Evolutionary conservation across 225 moss, liverwort and hornwort genomes (phyloP).

Genomic region (Lunularia cruciata): DNA sequence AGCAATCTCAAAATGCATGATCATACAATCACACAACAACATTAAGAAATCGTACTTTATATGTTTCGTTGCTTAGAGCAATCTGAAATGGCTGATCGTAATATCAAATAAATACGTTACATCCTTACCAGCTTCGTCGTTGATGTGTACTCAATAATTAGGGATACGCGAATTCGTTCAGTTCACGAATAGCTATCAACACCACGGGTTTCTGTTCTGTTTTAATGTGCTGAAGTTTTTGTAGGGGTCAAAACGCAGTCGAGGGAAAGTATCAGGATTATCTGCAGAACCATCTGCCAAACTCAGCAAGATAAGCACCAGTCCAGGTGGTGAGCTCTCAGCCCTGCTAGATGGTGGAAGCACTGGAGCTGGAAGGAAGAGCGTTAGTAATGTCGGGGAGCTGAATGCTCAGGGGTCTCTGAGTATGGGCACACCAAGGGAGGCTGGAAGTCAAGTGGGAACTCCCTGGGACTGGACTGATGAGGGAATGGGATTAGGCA

Average conservation of each 20-base stretch:
- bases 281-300: conserved; percentile 67
- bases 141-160: no score
- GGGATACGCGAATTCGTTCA: no score
- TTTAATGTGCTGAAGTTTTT: conserved; percentile 12
- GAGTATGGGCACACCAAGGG: conserved; percentile 68
- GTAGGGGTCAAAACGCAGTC: conserved; percentile 88
- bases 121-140: no score
- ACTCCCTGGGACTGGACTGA: conserved; percentile 94
- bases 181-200: no score
- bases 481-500: conserved; percentile 78
- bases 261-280: conserved; percentile 47
- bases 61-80: no score
- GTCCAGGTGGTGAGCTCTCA: conserved; percentile 69
- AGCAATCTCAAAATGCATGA: no score
- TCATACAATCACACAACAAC: no score
- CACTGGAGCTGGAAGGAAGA: conserved; percentile 53
- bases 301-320: conserved; percentile 68
- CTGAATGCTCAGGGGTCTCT: conserved; percentile 65
- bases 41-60: no score
- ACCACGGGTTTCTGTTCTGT: no score
- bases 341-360: conserved; percentile 62
- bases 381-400: conserved; percentile 57
- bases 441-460: conserved; percentile 67
- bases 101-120: no score
- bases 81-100: no score